phyloP scores from a whole-genome alignment of 306 rosid genomes.

The Rubus idaeus region DNA sequence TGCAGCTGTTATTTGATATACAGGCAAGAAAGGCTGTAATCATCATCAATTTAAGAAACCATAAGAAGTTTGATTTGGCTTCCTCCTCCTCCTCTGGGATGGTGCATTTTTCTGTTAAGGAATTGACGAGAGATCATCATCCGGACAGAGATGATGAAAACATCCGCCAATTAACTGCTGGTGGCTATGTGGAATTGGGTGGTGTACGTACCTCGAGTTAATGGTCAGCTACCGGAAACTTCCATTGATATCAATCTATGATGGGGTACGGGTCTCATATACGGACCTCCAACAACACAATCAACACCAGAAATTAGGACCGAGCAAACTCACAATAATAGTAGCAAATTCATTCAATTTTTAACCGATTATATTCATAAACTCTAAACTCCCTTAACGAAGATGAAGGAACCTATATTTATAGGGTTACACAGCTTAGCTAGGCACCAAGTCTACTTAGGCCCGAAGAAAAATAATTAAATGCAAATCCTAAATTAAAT shows the following conservation, averaged over 20 bases:
- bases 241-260: constrained; percentile 71
- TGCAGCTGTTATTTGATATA: constrained; percentile 69
- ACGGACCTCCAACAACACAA: too few species aligned
- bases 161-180: constrained; percentile 80
- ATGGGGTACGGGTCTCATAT: too few species aligned
- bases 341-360: too few species aligned
- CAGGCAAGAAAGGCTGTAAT: constrained; percentile 56
- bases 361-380: too few species aligned
- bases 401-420: too few species aligned
- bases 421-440: too few species aligned
- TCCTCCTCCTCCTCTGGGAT: constrained; percentile 36
- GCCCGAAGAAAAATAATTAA: too few species aligned
- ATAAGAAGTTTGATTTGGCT: constrained; percentile 41
- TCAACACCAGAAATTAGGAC: too few species aligned
- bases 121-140: constrained; percentile 92
- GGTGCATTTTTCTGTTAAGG: constrained; percentile 67
- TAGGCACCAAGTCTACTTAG: too few species aligned
- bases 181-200: constrained; percentile 86
- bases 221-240: constrained; percentile 74
- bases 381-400: too few species aligned
- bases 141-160: constrained; percentile 94
- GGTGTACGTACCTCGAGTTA: constrained; percentile 84
- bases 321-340: too few species aligned
- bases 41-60: constrained; percentile 40
- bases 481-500: too few species aligned